These are phyloP conservation scores for Amniculicola lignicola DNA, from an alignment of 495 filamentous ascomycete species.

Conservation along the genomic window DNA sequence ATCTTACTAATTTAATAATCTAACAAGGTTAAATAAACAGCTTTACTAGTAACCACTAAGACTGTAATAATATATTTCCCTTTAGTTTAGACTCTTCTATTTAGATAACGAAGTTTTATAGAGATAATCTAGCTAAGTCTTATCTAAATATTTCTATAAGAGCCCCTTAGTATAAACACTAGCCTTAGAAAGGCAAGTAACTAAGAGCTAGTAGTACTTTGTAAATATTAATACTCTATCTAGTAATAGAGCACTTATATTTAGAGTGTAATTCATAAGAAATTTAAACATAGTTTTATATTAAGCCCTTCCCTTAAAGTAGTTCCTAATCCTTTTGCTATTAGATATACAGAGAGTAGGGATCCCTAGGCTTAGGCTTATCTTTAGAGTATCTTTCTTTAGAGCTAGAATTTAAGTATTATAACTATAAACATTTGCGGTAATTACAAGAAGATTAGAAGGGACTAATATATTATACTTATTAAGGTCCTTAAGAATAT, in stretches of 20 bases:
- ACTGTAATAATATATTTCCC: neutral
- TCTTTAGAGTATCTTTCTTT: neutral
- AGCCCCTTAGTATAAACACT: neutral
- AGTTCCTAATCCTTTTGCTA: neutral
- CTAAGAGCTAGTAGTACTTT: neutral
- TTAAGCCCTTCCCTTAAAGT: neutral
- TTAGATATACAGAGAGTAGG: conserved; percentile 7
- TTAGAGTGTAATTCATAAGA: neutral
- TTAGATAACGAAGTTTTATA: neutral
- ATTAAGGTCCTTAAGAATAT: neutral
- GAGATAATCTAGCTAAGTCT: neutral
- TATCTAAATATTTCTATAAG: neutral
- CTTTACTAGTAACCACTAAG: neutral
- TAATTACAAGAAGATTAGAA: conserved; percentile 5
- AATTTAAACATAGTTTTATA: neutral
- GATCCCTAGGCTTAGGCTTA: conserved; percentile 1
- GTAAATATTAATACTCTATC: neutral
- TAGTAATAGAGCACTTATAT: neutral
- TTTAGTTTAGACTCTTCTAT: neutral
- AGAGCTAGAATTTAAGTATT: neutral
- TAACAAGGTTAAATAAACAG: neutral
- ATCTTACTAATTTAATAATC: neutral
- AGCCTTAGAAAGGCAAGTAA: neutral
- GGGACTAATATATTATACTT: neutral
- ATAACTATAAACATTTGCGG: conserved; percentile 3